phyloP scores from a whole-genome alignment of 306 rosid genomes.

The Sechiopsis laciniata region DNA sequence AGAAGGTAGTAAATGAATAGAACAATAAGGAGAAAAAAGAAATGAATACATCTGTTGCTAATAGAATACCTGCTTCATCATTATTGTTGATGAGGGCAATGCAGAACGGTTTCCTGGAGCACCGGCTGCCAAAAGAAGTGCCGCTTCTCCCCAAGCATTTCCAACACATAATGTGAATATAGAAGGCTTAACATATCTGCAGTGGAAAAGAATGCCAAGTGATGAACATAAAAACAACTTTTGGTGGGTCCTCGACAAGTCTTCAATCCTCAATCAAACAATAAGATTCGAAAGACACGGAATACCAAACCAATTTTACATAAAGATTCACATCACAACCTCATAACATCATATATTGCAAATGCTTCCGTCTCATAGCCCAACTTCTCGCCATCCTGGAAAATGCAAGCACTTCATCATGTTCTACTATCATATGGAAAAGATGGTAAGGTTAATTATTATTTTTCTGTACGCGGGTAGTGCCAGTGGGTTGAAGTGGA shows the following conservation, averaged over 20 bases:
- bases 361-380: conserved; percentile 96
- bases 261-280: background rate
- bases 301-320: background rate
- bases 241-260: background rate
- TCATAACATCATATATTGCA: conserved; percentile 84
- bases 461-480: background rate
- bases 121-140: conserved; percentile 94
- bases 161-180: conserved; percentile 92
- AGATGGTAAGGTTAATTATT: background rate
- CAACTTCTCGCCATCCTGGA: conserved; percentile 94
- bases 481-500: background rate
- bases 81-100: conserved; percentile 87
- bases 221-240: background rate
- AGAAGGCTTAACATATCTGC: conserved; percentile 78
- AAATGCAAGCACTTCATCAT: conserved; percentile 30
- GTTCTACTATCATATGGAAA: conserved; percentile 21
- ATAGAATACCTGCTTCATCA: conserved; percentile 73
- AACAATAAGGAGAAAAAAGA: background rate
- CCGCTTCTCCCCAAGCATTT: conserved; percentile 99
- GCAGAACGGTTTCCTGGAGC: conserved; percentile 94
- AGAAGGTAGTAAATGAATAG: background rate
- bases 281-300: background rate
- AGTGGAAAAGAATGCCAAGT: conserved; percentile 20
- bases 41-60: background rate
- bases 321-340: conserved; percentile 37